Evolutionary conservation across 1,284 basidiomycete genomes (phyloP).

Genomic region (Gymnopus androsaceus): DNA sequence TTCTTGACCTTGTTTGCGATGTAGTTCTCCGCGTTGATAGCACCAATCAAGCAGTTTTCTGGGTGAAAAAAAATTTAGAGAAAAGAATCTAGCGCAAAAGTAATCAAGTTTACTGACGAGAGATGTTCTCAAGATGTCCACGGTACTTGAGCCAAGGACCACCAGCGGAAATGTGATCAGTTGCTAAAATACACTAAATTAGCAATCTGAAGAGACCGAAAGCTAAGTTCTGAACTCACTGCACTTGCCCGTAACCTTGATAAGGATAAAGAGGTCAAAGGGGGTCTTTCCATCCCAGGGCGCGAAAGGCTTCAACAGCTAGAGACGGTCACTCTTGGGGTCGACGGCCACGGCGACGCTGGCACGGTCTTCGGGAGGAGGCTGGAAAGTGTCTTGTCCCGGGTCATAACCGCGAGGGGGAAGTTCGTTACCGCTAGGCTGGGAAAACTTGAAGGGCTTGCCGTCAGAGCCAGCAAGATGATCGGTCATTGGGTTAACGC

Average conservation of each 20-base stretch:
- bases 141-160: conserved; percentile 99
- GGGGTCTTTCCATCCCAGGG: conserved; percentile 95
- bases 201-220: conserved; percentile 5
- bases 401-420: conserved; percentile 95
- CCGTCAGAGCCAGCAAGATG: conserved; percentile 87
- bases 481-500: conserved; percentile 97
- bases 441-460: conserved; percentile 96
- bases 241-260: conserved; percentile 99
- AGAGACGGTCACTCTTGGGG: conserved; percentile 92
- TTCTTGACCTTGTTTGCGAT: conserved; percentile 97
- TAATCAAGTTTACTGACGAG: conserved; percentile 54
- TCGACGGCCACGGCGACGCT: conserved; percentile 85
- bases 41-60: conserved; percentile 97
- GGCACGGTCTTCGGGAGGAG: conserved; percentile 86
- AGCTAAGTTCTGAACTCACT: conserved; percentile 48
- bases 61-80: conserved; percentile 12
- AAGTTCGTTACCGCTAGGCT: conserved; percentile 89
- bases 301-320: conserved; percentile 89
- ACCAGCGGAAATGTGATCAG: conserved; percentile 91
- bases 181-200: conserved; percentile 44
- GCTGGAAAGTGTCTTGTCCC: conserved; percentile 96
- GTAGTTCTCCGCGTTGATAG: conserved; percentile 93
- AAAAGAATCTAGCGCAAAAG: conserved; percentile 4
- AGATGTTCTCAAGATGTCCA: conserved; percentile 98
- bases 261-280: conserved; percentile 87